Evolutionary conservation across 1,284 basidiomycete species (phyloP), one percentile per base, ranked within the genome.

Genomic region (Anthracocystis panici-leucophaei): DNA sequence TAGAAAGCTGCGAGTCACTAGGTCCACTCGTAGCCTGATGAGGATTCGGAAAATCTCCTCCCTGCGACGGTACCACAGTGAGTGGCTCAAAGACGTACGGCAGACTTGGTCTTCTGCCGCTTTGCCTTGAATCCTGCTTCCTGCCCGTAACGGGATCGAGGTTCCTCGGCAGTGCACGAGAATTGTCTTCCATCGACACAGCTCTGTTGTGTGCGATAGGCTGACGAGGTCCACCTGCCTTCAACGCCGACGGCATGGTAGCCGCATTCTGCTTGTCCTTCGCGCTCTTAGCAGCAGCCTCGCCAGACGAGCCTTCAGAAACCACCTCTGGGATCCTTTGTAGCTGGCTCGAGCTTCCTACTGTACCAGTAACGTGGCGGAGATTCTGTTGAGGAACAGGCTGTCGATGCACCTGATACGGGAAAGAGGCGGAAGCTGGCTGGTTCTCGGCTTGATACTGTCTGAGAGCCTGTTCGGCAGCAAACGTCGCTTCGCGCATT

Each of bases 91-190:
- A 77, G 14, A 75, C 59, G 45, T 60, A 70, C 1, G 67, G 64
- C 27, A 75, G 35, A 33, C 60, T 57, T 3, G 73, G 73, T 49
- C 73, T 61, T n/a, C 62, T 42, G 18, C 44, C 29, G 2, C 50
- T 51, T 16, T 44, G 44, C 46, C 27, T 59, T 9, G 38, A 2
- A 8, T 29, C 53, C 21, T 60, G 48, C 44, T 54, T 71, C 16
- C 59, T 63, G 14, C 65, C 69, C 7, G 71, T 79, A 1, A 70
- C 57, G 8, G 75, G 70, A 33, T 79, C 63, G 25, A 71, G 68
- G 35, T 68, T 65, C n/a, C 74, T 44, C 21, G 70, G 60, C 25
- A 73, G 62, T 1, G 66, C 62, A 29, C 69, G 63, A 10, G 62
- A 58, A 27, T 74, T 27, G 10, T 59, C 60, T n/a, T 59, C 58